These are phyloP conservation scores for Saprolegnia diclina DNA, from an alignment of 352 stramenopile species.

Conservation along the genomic window DNA sequence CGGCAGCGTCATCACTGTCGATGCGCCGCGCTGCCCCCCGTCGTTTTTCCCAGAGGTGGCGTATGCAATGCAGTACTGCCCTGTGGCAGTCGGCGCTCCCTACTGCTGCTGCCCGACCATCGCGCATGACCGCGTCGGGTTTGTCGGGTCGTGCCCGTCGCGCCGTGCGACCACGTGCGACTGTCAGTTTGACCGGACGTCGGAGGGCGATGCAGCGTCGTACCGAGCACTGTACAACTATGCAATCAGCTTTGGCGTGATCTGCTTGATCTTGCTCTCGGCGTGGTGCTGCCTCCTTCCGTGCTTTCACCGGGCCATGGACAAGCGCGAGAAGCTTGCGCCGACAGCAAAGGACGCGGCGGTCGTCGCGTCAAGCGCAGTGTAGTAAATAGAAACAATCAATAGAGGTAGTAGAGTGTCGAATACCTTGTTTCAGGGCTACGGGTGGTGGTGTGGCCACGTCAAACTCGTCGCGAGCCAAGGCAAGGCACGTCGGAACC, in stretches of 20 bases:
- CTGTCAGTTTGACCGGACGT: not conserved
- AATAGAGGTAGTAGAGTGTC: too few species aligned
- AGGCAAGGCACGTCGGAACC: too few species aligned
- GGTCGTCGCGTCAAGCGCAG: too few species aligned
- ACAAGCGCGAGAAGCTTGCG: not conserved
- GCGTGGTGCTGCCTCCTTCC: not conserved
- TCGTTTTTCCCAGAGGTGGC: too few species aligned
- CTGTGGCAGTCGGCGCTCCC: not conserved
- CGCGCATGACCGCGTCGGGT: not conserved
- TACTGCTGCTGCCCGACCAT: not conserved
- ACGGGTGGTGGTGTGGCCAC: too few species aligned
- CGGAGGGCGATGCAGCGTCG: not conserved
- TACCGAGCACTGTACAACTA: not conserved
- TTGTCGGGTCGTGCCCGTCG: not conserved
- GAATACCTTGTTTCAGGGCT: too few species aligned
- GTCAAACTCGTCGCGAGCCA: too few species aligned
- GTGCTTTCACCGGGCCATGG: not conserved
- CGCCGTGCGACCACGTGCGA: not conserved
- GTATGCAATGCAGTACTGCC: not conserved
- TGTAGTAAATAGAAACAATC: too few species aligned
- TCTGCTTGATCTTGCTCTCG: not conserved
- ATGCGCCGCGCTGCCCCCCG: too few species aligned
- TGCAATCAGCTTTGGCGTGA: not conserved
- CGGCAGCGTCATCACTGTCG: not conserved
- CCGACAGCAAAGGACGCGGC: not conserved